Evolutionary conservation across 2,329 filamentous ascomycete species (phyloP), one percentile per base, ranked within the genome.

Genomic region (Trichoderma breve): DNA sequence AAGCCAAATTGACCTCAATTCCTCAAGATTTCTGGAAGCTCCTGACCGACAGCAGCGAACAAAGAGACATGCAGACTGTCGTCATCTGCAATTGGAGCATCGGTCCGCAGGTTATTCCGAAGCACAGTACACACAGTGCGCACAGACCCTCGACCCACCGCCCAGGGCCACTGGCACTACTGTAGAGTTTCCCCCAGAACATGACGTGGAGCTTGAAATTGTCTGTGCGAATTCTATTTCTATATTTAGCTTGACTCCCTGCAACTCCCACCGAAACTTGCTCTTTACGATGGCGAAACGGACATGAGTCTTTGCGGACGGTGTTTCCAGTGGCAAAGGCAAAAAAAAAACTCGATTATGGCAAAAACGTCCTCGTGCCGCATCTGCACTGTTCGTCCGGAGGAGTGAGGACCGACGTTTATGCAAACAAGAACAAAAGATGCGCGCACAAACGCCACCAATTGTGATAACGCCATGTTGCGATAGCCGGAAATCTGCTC

Each of bases 61-160:
- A 24, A 24, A 53, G 9, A 12, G n/a, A 51, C 43, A 53, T 51
- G 43, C 43, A 21, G 47, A 24, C 47, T 24, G 47, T 24, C 11
- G 47, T 53, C 47, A 24, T 24, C n/a, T 36, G 43, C 51, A 14
- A 67, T 58, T 58, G 51, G 51, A 9, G 11, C 51, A 36, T 18
- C 64, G 64, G 64, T 24, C 64, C 64, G 64, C 5, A 18, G 55
- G 15, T 43, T 67, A 58, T 57, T 67, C 64, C 64, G 64, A 12
- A 8, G 6, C 5, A n/a, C 53, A 26, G 21, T 60, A 6, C 30
- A 4, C 11, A 53, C 21, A 26, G 21, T 60, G 47, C 30, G n/a
- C 47, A 53, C 47, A 24, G 47, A 14, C n/a, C 21, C n/a, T 12
- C 11, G 47, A 12, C 47, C 47, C 47, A 53, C 47, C 5, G 47